Evolutionary conservation across 2,329 filamentous ascomycete genomes (phyloP).

Genomic region (Chrysosphaeria jannelii): DNA sequence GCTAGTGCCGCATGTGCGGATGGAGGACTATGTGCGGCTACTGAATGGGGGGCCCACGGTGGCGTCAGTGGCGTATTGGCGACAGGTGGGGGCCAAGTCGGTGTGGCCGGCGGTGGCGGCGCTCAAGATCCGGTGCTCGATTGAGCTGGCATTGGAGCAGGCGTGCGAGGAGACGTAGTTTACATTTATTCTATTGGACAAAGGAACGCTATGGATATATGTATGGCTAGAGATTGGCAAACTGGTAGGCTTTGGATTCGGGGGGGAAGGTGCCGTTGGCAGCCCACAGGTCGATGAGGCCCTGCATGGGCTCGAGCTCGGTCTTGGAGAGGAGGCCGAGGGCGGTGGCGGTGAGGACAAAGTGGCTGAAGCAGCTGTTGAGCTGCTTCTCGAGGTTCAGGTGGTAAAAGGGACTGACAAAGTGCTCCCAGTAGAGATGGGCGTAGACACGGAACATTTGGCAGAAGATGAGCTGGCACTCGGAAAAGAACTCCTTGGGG

Average conservation of each 20-base stretch:
- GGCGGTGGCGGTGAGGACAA: conserved; percentile 50
- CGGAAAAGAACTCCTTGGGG: conserved; percentile 61
- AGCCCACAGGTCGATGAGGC: conserved; percentile 72
- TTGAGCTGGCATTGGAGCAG: conserved; percentile 67
- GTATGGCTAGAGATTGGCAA: conserved; percentile 28
- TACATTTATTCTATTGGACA: too few species aligned
- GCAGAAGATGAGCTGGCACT: conserved; percentile 81
- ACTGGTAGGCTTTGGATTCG: conserved; percentile 36
- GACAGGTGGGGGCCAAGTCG: conserved; percentile 51
- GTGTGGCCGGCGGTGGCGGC: conserved; percentile 78
- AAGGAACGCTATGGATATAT: too few species aligned
- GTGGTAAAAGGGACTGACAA: conserved; percentile 56
- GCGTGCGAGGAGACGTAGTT: too few species aligned
- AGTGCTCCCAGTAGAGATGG: conserved; percentile 94
- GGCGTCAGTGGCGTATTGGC: conserved; percentile 58
- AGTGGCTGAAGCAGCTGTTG: conserved; percentile 71
- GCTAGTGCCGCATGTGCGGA: conserved; percentile 49
- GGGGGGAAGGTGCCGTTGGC: conserved; percentile 65
- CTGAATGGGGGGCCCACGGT: conserved; percentile 60
- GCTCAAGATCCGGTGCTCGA: conserved; percentile 48
- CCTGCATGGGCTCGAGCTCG: conserved; percentile 89
- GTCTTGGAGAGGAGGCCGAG: conserved; percentile 63
- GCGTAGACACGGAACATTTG: conserved; percentile 98
- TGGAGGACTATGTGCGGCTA: conserved; percentile 43
- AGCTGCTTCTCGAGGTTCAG: conserved; percentile 53